phyloP scores from a whole-genome alignment of 345 rosid species.

The Arabidopsis suecica region DNA sequence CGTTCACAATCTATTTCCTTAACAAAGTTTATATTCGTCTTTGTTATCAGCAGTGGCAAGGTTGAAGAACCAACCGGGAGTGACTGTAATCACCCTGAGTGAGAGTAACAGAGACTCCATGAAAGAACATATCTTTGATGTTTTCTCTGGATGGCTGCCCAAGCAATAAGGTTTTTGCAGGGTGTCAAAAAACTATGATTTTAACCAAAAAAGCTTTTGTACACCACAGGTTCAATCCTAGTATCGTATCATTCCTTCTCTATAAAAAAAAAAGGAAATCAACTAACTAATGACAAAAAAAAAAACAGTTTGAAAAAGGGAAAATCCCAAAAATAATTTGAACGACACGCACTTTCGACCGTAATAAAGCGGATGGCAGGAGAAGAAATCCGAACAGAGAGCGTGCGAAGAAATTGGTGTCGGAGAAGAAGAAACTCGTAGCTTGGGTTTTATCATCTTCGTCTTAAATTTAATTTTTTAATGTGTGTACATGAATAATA shows the following conservation, averaged over 20 bases:
- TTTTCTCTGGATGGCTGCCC: conserved; percentile 47
- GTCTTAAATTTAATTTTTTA: neutral
- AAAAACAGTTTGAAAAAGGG: neutral
- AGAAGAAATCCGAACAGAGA: neutral
- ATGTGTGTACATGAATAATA: no score
- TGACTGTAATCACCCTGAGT: conserved; percentile 54
- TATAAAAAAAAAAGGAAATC: no score
- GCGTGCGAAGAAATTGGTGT: neutral
- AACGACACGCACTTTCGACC: conserved; percentile 7
- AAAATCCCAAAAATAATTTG: no score
- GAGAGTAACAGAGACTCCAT: conserved; percentile 57
- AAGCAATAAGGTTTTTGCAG: conserved; percentile 32
- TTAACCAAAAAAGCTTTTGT: no score
- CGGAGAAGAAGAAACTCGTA: neutral
- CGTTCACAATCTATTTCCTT: neutral
- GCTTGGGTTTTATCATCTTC: neutral
- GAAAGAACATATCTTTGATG: conserved; percentile 52
- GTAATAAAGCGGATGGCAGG: neutral
- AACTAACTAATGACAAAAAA: no score
- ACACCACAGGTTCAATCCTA: no score
- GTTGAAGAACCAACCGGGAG: conserved; percentile 66
- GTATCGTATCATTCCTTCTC: no score
- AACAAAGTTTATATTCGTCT: neutral
- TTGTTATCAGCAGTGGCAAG: conserved; percentile 58
- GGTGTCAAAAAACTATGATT: no score